A percentile compares a stretch with the other conserved stretches of the same genome.
These are phyloP conservation scores for Papiliotrema nemorosa DNA, from an alignment of 1,284 basidiomycete species.

Conservation along the genomic window DNA sequence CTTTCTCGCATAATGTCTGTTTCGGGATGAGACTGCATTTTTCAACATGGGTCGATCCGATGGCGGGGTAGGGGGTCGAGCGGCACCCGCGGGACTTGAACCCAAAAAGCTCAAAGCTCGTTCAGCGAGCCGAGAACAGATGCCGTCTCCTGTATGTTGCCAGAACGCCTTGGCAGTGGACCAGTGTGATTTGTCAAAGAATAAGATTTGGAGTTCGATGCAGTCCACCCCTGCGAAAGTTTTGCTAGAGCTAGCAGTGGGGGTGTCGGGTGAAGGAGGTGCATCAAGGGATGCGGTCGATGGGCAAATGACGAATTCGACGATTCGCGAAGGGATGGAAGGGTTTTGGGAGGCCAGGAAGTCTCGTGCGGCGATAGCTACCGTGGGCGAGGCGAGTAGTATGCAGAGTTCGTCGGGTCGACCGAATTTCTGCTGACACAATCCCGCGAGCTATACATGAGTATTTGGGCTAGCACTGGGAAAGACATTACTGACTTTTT, in stretches of 20 bases:
- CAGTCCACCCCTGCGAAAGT: constrained; percentile 33
- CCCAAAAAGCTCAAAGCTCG: constrained; percentile 68
- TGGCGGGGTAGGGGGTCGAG: constrained; percentile 11
- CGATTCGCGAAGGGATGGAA: constrained; percentile 60
- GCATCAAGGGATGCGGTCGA: constrained; percentile 43
- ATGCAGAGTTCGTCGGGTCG: constrained; percentile 66
- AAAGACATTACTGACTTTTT: constrained; percentile 61
- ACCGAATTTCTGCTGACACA: constrained; percentile 76
- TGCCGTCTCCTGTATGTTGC: constrained; percentile 90
- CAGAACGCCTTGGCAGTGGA: constrained; percentile 84
- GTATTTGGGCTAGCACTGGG: not conserved
- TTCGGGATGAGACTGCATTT: constrained; percentile 35
- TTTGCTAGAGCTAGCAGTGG: constrained; percentile 26
- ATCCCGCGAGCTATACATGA: constrained; percentile 61
- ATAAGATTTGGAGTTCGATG: constrained; percentile 70
- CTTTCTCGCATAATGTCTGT: constrained; percentile 39
- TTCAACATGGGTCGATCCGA: constrained; percentile 17
- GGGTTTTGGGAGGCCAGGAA: constrained; percentile 61
- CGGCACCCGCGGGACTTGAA: constrained; percentile 43
- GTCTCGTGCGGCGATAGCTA: constrained; percentile 69
- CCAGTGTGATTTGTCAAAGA: constrained; percentile 68
- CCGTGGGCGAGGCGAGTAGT: constrained; percentile 68
- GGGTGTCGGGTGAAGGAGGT: constrained; percentile 22
- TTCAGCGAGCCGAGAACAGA: constrained; percentile 84
- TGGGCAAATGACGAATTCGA: constrained; percentile 70